Conservation (phyloP, 2,329 filamentous ascomycete genomes). For the Hansfordia pulvinata region DNA sequence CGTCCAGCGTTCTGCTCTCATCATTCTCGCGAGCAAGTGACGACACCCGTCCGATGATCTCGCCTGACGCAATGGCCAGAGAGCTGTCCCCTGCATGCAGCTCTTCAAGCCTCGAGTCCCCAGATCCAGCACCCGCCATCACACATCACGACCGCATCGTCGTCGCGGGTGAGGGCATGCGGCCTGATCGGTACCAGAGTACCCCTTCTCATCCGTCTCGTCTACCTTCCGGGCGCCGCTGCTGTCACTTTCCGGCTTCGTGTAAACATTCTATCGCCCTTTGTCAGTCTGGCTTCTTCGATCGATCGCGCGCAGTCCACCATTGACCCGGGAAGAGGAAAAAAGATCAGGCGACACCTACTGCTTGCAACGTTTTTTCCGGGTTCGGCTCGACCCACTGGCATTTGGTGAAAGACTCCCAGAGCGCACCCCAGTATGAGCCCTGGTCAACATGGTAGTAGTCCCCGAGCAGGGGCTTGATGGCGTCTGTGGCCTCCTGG, state of each 20-base stretch:
- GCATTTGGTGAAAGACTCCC: conserved; percentile 30
- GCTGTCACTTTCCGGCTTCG: not conserved
- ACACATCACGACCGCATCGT: conserved; percentile 2
- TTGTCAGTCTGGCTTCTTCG: too few species aligned
- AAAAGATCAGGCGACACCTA: conserved; percentile 3
- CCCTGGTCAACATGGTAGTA: conserved; percentile 33
- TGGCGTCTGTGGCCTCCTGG: conserved; percentile 41
- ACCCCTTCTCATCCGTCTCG: conserved; percentile 2
- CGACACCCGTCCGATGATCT: too few species aligned
- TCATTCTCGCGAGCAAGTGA: too few species aligned
- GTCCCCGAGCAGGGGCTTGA: conserved; percentile 39
- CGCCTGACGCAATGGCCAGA: too few species aligned
- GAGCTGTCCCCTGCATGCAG: too few species aligned
- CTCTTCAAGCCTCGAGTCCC: too few species aligned
- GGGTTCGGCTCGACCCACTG: conserved; percentile 30
- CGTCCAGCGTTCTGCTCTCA: too few species aligned
- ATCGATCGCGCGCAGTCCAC: too few species aligned
- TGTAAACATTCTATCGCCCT: not conserved
- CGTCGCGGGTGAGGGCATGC: conserved; percentile 3
- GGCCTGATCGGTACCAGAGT: conserved; percentile 4
- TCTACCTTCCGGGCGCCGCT: not conserved
- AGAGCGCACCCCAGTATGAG: conserved; percentile 29
- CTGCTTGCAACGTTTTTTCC: conserved; percentile 6
- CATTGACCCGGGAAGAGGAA: too few species aligned
- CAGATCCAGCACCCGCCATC: too few species aligned